Conservation (phyloP, 495 filamentous ascomycete species). For the Aspergillus funiculosus region DNA sequence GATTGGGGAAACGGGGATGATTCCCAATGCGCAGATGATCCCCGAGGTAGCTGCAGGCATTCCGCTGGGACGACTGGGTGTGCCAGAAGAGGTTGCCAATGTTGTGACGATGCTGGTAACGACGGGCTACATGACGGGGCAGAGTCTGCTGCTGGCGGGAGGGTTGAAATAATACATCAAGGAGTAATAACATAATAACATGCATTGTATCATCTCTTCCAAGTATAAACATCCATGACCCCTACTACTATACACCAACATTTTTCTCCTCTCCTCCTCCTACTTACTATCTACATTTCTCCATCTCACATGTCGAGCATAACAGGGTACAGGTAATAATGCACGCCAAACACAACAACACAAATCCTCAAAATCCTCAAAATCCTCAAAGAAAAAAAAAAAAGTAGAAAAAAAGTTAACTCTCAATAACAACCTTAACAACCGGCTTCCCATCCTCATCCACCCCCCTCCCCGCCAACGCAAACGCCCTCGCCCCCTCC, state of each 20-base stretch:
- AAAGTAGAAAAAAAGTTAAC: conserved; percentile 8
- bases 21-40: conserved; percentile 51
- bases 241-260: too few species aligned
- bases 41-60: conserved; percentile 51
- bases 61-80: conserved; percentile 57
- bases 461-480: conserved; percentile 71
- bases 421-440: conserved; percentile 76
- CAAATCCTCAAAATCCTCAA: neutral
- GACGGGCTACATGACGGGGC: conserved; percentile 66
- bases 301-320: too few species aligned
- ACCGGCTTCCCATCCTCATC: conserved; percentile 74
- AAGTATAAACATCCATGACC: too few species aligned
- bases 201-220: too few species aligned
- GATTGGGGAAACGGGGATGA: conserved; percentile 65
- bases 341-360: too few species aligned
- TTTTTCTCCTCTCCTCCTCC: too few species aligned
- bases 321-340: too few species aligned
- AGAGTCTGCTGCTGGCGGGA: conserved; percentile 53
- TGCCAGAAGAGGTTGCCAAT: conserved; percentile 62
- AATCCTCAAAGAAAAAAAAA: neutral
- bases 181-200: too few species aligned
- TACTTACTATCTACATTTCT: too few species aligned
- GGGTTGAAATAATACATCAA: conserved; percentile 49
- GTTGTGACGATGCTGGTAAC: conserved; percentile 60
- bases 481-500: conserved; percentile 63